These are phyloP conservation scores for Chlorella vulgaris DNA, from an alignment of 139 green algal genomes.

Conservation along the genomic window DNA sequence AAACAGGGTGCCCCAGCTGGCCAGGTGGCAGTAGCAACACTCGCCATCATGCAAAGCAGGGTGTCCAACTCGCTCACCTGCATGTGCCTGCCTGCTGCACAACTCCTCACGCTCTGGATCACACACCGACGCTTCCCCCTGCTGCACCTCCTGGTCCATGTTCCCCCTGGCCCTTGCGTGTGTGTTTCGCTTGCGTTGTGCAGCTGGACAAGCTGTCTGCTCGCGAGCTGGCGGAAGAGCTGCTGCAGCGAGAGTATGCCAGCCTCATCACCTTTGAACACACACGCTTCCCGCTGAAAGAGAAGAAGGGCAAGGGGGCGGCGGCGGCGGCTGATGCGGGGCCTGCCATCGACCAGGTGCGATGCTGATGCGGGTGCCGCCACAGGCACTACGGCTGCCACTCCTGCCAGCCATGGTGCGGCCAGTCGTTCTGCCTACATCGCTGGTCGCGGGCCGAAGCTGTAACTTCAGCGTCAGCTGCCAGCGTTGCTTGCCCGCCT, in stretches of 20 bases:
- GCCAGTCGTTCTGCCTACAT: too few species aligned
- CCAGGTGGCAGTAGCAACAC: too few species aligned
- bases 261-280: slow-evolving; percentile 75
- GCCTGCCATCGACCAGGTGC: slow-evolving; percentile 23
- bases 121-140: too few species aligned
- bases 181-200: not conserved
- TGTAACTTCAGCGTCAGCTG: not conserved
- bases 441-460: not conserved
- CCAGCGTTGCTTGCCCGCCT: too few species aligned
- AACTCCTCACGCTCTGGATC: too few species aligned
- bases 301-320: slow-evolving; percentile 44
- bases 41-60: too few species aligned
- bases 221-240: slow-evolving; percentile 71
- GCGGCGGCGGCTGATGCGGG: slow-evolving; percentile 3
- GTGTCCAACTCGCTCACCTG: too few species aligned
- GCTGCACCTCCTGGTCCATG: too few species aligned
- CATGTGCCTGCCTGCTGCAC: too few species aligned
- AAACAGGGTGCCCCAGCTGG: too few species aligned
- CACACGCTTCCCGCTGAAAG: slow-evolving; percentile 64
- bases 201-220: slow-evolving; percentile 19
- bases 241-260: slow-evolving; percentile 71
- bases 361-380: not conserved
- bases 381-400: too few species aligned
- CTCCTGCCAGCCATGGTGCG: too few species aligned
- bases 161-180: not conserved